A percentile compares a stretch with the other conserved stretches of the same genome.
Evolutionary conservation across 768 basidiomycete genomes (phyloP).

Genomic region (Rhodosporidiobolus odoratus): DNA sequence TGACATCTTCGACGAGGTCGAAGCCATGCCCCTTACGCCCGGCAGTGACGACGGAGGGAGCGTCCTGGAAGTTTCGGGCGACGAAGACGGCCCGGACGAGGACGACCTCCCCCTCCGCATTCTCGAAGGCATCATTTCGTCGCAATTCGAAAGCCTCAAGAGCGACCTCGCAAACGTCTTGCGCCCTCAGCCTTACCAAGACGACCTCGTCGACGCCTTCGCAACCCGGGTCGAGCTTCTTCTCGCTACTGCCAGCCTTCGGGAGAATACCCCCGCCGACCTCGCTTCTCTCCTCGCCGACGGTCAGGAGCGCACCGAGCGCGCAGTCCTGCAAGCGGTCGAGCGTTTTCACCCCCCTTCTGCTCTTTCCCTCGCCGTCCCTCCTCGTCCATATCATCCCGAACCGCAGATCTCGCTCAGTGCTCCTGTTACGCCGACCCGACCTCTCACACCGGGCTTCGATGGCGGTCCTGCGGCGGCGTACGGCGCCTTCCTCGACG

Average conservation of each 20-base stretch:
- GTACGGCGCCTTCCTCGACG: slow-evolving; percentile 12
- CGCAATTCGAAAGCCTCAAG: slow-evolving; percentile 16
- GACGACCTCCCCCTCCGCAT: slow-evolving; percentile 26
- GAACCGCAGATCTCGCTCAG: not conserved
- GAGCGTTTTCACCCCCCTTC: not conserved
- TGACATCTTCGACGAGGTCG: slow-evolving; percentile 6
- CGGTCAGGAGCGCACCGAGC: not conserved
- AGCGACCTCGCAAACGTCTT: slow-evolving; percentile 1
- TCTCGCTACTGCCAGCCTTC: not conserved
- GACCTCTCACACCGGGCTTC: not conserved
- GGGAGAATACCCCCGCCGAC: not conserved
- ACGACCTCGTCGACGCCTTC: slow-evolving; percentile 9
- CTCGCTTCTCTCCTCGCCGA: not conserved
- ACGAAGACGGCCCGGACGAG: not conserved
- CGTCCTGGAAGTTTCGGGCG: not conserved
- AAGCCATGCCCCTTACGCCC: not conserved
- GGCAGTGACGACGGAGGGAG: not conserved
- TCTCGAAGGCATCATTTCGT: slow-evolving; percentile 24
- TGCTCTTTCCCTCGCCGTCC: not conserved
- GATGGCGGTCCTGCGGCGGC: not conserved
- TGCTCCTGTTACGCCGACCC: not conserved
- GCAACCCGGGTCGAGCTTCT: not conserved
- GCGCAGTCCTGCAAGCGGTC: not conserved
- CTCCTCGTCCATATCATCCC: not conserved
- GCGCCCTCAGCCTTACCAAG: not conserved